phyloP scores from a whole-genome alignment of 305 asterid genomes.

The Andrographis paniculata region DNA sequence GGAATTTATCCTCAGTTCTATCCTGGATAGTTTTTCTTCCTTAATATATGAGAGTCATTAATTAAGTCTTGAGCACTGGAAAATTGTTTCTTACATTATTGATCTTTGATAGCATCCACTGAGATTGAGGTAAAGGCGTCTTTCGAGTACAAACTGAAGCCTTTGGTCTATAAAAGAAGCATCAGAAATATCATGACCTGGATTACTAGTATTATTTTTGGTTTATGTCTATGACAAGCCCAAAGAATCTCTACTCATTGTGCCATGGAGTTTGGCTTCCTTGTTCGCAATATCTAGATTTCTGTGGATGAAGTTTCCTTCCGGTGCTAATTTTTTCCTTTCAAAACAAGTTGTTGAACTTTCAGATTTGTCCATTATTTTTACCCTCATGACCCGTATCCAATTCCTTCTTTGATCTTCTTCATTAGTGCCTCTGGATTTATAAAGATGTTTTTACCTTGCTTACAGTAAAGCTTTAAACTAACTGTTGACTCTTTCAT shows the following conservation, averaged over 20 bases:
- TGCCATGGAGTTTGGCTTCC: constrained; percentile 3
- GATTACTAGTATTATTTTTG: neutral
- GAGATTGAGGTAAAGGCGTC: too few species aligned
- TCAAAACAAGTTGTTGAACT: constrained; percentile 13
- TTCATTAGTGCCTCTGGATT: constrained; percentile 1
- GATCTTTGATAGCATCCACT: too few species aligned
- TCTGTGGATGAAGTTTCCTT: constrained; percentile 1
- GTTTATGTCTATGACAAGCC: constrained; percentile 8
- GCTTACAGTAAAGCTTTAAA: constrained; percentile 17
- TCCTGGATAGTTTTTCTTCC: too few species aligned
- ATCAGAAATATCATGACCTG: neutral
- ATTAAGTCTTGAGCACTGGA: too few species aligned
- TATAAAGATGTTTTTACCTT: constrained; percentile 3
- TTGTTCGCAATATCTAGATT: constrained; percentile 1
- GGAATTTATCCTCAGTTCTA: too few species aligned
- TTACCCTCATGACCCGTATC: constrained; percentile 6
- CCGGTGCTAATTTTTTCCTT: neutral
- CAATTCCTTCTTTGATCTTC: constrained; percentile 12
- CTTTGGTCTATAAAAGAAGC: too few species aligned
- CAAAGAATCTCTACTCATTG: constrained; percentile 6
- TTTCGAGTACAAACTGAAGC: too few species aligned
- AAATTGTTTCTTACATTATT: too few species aligned
- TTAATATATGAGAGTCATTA: too few species aligned
- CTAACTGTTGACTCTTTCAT: constrained; percentile 59
- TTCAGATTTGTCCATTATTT: neutral